Evolutionary conservation across 2,329 filamentous ascomycete genomes (phyloP), one percentile per base, ranked within the genome.

Genomic region (Daldinia sp.): DNA sequence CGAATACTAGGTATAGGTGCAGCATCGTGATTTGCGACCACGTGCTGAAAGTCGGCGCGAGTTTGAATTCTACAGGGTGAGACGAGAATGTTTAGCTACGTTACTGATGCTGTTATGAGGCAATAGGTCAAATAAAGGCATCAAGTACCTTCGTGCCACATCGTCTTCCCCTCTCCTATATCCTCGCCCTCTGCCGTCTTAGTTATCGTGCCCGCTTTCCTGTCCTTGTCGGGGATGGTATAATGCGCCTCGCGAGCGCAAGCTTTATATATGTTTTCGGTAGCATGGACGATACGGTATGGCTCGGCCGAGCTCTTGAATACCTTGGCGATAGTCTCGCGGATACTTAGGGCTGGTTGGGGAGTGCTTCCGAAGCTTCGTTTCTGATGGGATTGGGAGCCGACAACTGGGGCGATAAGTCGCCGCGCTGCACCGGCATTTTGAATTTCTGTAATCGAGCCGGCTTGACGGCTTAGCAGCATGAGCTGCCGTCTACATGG

Each of bases 11-110:
- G 82, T 97, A 98, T 85, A 99, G 91, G 82, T 99, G 94, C 61
- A 99, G 85, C 84, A 97, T 96, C 32, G 94, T 95, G 43, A 98
- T 90, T 78, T 98, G 94, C 17, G 93, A 92, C 95, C 95, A 99
- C 58, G 92, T 94, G 75, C 90, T 94, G 78, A 99, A 99, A 0
- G 93, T 98, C 0, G 93, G 92, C 29, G 86, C 83, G 15, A 99
- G 86, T 23, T 86, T 86, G 67, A 97, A 87, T 52, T 89, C 92
- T 96, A 72, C 8, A 52, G 19, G 32, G 37, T 17, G 11, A 15
- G n/a, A 27, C 15, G 25, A 7, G 15, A 9, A 3, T 23, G 5
- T 15, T 43, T 43, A 25, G 21, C 21, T 10, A 45, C 1, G 10
- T 15, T 7, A 15, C 6, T 23, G 5, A 23, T 25, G 8, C 11